Conservation (phyloP, 2,329 filamentous ascomycete genomes). For the Fusarium nelsonii region DNA sequence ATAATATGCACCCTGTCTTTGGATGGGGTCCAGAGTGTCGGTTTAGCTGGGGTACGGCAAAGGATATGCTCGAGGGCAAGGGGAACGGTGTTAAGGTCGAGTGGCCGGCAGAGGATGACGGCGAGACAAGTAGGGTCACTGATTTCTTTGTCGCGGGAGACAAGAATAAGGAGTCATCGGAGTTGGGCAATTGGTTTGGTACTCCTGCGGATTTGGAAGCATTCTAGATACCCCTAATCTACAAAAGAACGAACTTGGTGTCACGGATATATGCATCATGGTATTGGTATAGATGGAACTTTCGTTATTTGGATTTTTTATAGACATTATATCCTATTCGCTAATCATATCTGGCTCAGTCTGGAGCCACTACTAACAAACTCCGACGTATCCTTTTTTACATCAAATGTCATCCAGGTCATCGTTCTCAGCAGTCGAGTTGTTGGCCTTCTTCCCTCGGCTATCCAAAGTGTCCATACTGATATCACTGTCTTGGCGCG, state of each 20-base stretch:
- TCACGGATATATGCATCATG: slow-evolving; percentile 1
- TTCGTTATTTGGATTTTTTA: slow-evolving; percentile 17
- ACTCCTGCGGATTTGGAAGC: slow-evolving; percentile 75
- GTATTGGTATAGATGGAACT: slow-evolving; percentile 12
- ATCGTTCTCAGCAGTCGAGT: slow-evolving; percentile 47
- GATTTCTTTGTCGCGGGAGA: slow-evolving; percentile 74
- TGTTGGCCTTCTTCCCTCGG: slow-evolving; percentile 64
- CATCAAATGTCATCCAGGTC: slow-evolving; percentile 71
- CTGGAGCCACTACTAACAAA: slow-evolving; percentile 30
- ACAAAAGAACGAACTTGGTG: background rate
- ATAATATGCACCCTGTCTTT: slow-evolving; percentile 92
- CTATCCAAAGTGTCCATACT: slow-evolving; percentile 72
- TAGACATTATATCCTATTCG: slow-evolving; percentile 50
- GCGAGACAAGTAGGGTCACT: slow-evolving; percentile 76
- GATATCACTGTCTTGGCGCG: slow-evolving; percentile 61
- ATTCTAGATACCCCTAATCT: slow-evolving; percentile 64
- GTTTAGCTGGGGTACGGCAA: slow-evolving; percentile 96
- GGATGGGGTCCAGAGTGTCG: slow-evolving; percentile 94
- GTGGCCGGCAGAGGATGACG: slow-evolving; percentile 83
- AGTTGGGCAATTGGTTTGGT: slow-evolving; percentile 87
- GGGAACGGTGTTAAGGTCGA: slow-evolving; percentile 77
- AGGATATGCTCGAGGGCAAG: slow-evolving; percentile 90
- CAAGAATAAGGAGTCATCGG: slow-evolving; percentile 65
- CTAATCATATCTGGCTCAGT: slow-evolving; percentile 39
- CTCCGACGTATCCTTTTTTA: slow-evolving; percentile 53